Base-by-base conservation (phyloP, 352 stramenopile genomes). In the Globisporangium mamillatum region DNA sequence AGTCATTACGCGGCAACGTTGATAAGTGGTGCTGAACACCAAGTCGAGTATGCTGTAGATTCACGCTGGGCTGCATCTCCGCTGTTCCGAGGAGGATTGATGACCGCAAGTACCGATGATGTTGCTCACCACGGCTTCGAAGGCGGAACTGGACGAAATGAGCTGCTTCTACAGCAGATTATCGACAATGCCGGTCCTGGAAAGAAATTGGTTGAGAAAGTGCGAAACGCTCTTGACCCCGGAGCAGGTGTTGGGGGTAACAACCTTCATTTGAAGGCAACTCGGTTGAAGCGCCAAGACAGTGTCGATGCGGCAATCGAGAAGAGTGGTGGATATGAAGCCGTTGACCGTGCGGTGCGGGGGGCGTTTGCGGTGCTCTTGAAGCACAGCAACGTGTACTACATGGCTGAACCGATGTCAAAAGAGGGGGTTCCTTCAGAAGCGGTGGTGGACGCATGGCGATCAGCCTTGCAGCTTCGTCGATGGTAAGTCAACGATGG, bases 221-320 rank as follows among this genome's bases (percentile, higher is more conserved):
- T 96, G 6, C 87, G 88, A 27, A 75, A 82, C 55, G 86, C 82
- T 32, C 20, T 95, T 1, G 86, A 96, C 63, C 81, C 82, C 25
- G 69, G 74, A 32, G 73, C 77, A 10, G 69, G 55, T 20, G 66
- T 68, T 44, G 64, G 78, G 9, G 68, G 71, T n/a, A 63, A 58
- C 27, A 94, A 94, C 57, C 81, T 79, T 27, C 84, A 93, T 50
- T 66, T 95, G 12, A 75, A 86, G 53, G 78, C 77, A 18, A 83
- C 79, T 18, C 79, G 77, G 6, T 62, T 96, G 24, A 94, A 91
- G 61, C 75, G 89, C 12, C 83, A 94, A 69, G 87, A 96, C 54
- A 96, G 89, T 63, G 81, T 96, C 3, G 89, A 96, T 63, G 83
- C 81, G 5, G 84, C 82, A 25, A 69, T 96, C 8, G 87, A 96